Percentiles rank a stretch among this genome's conserved stretches.
Conservation (phyloP, 2,329 filamentous ascomycete genomes). For the Lachnellula occidentalis region DNA sequence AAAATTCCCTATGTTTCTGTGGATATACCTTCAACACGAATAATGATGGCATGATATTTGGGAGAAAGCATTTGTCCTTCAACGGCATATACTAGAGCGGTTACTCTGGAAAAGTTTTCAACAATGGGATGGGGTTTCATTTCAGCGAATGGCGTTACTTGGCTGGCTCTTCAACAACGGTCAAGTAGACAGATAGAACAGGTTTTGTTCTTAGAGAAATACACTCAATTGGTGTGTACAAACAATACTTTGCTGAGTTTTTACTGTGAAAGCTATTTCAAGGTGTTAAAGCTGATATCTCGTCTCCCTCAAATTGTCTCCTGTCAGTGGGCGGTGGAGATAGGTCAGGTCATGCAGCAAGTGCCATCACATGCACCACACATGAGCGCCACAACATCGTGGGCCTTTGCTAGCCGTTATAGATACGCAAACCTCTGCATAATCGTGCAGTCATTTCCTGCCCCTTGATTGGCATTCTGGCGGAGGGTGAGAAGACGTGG, state of each 20-base stretch:
- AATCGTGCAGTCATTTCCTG: neutral
- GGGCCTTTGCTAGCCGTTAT: neutral
- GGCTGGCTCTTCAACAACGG: conserved; percentile 36
- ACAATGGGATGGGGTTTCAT: conserved; percentile 29
- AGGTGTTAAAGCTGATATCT: neutral
- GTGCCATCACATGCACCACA: neutral
- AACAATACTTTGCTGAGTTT: neutral
- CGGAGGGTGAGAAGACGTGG: neutral
- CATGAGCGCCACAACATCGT: neutral
- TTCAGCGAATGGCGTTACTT: conserved; percentile 34
- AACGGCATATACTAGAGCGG: conserved; percentile 47
- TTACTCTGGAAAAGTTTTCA: conserved; percentile 31
- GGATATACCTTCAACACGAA: conserved; percentile 33
- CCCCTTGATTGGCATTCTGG: neutral
- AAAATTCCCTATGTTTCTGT: neutral
- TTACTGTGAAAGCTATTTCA: neutral
- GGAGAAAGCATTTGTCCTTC: conserved; percentile 54
- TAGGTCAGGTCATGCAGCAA: neutral
- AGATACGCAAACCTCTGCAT: neutral
- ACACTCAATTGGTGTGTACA: neutral
- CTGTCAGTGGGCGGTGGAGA: neutral
- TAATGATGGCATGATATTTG: conserved; percentile 55
- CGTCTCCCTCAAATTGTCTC: neutral
- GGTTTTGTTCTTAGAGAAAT: conserved; percentile 14
- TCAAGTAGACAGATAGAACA: conserved; percentile 31